phyloP scores from a whole-genome alignment of 129 eudicot genomes.

The Centrapalus pauciflorus region DNA sequence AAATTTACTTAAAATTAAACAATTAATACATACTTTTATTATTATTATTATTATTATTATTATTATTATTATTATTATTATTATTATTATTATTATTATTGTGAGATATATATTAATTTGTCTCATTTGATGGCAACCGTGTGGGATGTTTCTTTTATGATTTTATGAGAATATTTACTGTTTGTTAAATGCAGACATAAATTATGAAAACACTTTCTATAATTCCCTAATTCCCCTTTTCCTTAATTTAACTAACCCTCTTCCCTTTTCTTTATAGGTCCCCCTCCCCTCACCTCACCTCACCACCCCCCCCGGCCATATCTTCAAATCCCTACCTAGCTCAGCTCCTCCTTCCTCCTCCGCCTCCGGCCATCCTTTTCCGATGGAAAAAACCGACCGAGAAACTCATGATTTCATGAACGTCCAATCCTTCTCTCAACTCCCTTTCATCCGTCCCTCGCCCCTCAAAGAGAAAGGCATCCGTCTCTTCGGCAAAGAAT shows the following conservation, averaged over 20 bases:
- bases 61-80: no score
- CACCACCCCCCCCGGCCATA: neutral
- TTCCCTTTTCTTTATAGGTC: constrained; percentile 27
- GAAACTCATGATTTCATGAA: constrained; percentile 93
- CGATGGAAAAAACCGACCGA: constrained; percentile 58
- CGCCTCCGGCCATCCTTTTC: neutral
- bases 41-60: no score
- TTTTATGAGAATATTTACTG: no score
- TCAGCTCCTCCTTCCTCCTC: neutral
- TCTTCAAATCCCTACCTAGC: no score
- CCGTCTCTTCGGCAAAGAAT: constrained; percentile 87
- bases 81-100: no score
- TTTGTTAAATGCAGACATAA: constrained; percentile 15
- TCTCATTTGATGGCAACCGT: no score
- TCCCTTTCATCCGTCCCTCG: constrained; percentile 89
- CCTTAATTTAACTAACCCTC: constrained; percentile 4
- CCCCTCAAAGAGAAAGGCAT: constrained; percentile 51
- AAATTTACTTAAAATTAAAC: no score
- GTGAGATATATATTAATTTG: no score
- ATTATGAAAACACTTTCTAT: constrained; percentile 7
- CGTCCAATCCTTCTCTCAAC: constrained; percentile 95
- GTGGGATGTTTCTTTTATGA: no score
- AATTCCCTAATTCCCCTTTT: constrained; percentile 8
- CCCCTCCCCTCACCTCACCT: constrained; percentile 15
- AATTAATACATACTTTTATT: no score